Conservation (phyloP, 495 filamentous ascomycete species). For the Umbilicaria muhlenbergii region DNA sequence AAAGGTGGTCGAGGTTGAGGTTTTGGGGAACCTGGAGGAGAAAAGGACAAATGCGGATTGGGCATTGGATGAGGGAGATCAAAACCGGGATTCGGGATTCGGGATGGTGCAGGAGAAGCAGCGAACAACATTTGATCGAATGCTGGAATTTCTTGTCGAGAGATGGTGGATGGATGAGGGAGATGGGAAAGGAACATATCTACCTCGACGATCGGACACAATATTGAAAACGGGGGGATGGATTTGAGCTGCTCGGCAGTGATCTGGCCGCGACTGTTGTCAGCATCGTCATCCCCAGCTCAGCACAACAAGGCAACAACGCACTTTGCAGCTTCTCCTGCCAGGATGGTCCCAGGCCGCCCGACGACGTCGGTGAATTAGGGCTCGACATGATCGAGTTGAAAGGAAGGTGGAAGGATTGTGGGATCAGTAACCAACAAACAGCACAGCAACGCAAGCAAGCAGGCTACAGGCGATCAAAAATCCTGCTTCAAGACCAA, state of each 20-base stretch:
- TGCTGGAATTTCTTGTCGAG: neutral
- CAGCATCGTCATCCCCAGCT: slow-evolving; percentile 2
- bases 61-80: slow-evolving; percentile 2
- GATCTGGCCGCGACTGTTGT: slow-evolving; percentile 28
- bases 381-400: slow-evolving; percentile 7
- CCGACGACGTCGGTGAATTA: slow-evolving; percentile 4
- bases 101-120: neutral
- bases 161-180: slow-evolving; percentile 2
- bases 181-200: slow-evolving; percentile 11
- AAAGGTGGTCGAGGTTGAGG: neutral
- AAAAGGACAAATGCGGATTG: slow-evolving; percentile 18
- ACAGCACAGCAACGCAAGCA: no score
- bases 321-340: slow-evolving; percentile 37
- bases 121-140: slow-evolving; percentile 3
- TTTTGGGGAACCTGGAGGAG: slow-evolving; percentile 22
- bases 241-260: slow-evolving; percentile 40
- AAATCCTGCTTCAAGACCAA: no score
- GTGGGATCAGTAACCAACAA: no score
- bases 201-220: slow-evolving; percentile 68
- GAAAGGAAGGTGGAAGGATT: no score
- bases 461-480: no score
- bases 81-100: neutral
- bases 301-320: slow-evolving; percentile 6
- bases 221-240: slow-evolving; percentile 49
- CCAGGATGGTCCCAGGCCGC: slow-evolving; percentile 22